phyloP scores from a whole-genome alignment of 208 protist genomes.

The Crithidia thermophila region DNA sequence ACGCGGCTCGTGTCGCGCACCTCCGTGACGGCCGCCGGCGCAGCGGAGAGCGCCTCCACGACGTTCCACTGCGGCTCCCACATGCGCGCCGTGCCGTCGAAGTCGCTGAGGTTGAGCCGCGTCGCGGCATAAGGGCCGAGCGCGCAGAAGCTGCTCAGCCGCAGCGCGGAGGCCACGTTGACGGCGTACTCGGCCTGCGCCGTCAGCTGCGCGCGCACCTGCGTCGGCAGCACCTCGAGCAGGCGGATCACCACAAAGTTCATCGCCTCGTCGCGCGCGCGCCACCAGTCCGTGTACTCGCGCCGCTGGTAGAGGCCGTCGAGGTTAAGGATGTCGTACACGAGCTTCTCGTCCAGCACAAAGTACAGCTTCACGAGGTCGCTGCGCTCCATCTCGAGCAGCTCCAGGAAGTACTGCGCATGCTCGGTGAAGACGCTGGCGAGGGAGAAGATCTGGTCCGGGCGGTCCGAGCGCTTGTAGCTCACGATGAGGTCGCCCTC shows the following conservation, averaged over 20 bases:
- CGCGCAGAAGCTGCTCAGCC: slow-evolving; percentile 59
- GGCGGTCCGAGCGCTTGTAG: slow-evolving; percentile 46
- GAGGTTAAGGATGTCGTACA: slow-evolving; percentile 68
- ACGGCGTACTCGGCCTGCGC: slow-evolving; percentile 53
- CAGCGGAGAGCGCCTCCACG: slow-evolving; percentile 68
- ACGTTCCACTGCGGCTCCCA: slow-evolving; percentile 89
- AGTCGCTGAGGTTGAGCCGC: slow-evolving; percentile 55
- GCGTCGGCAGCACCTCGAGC: slow-evolving; percentile 53
- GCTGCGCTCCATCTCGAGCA: slow-evolving; percentile 72
- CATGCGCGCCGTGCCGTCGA: slow-evolving; percentile 42
- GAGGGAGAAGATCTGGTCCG: slow-evolving; percentile 68
- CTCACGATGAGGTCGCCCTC: slow-evolving; percentile 82
- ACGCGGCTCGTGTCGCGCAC: slow-evolving; percentile 47
- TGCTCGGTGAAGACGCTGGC: slow-evolving; percentile 78
- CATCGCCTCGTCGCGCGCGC: slow-evolving; percentile 60
- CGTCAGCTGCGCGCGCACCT: slow-evolving; percentile 68
- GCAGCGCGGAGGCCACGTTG: slow-evolving; percentile 41
- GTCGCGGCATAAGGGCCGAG: slow-evolving; percentile 76
- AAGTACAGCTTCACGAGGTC: slow-evolving; percentile 66
- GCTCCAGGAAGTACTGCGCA: slow-evolving; percentile 68
- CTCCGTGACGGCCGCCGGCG: not conserved
- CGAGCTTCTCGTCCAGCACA: slow-evolving; percentile 69
- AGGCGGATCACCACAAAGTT: slow-evolving; percentile 61
- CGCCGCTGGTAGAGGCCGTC: slow-evolving; percentile 52
- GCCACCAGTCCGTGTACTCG: slow-evolving; percentile 63